Base-by-base conservation (phyloP, 2,329 filamentous ascomycete species). In the Apiospora sp. region DNA sequence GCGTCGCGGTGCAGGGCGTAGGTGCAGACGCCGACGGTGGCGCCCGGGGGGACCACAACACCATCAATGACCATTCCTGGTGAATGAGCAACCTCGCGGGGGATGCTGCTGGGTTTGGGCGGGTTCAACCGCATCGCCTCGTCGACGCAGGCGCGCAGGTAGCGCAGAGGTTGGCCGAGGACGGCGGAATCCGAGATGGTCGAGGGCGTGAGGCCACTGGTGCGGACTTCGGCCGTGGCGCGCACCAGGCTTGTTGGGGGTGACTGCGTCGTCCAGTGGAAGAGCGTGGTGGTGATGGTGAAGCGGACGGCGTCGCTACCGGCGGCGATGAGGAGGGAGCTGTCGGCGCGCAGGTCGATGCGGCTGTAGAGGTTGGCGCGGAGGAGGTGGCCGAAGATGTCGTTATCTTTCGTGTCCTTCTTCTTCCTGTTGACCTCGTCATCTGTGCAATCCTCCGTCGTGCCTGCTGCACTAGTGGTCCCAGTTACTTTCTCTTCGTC, bases 1-100 rank as follows among this genome's bases (percentile, higher is more conserved):
- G 76, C 78, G 12, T 81, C 76, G 5, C 82, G 76, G 54, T 84
- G 82, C 71, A 84, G 76, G 5, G 76, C 69, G 76, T 80, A 82
- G 4, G 79, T 73, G 8, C 75, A 48, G 46, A 81, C 83, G 1
- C 77, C 69, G 0, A 82, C 61, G 7, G 70, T 51, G 4, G 76
- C 77, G 1, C 81, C 81, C 61, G 77, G 79, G 7, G 48, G 70
- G 10, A 83, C 75, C 43, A 81, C 80, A 1, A 83, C 74, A 4
- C 70, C 70, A 30, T 71, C 70, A 2, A 71, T 49, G n/a, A 67
- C 27, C 13, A 68, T 51, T 43, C 58, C 2, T 64, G 30, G 2
- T 48, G 37, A 41, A 24, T 16, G 67, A 24, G 43, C 54, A 51
- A n/a, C 49, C 43, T 44, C 70, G 44, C 24, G 43, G 8, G 43